These are phyloP conservation scores for Leptodontidium sp. DNA, from an alignment of 2,329 filamentous ascomycete species.

Conservation along the genomic window DNA sequence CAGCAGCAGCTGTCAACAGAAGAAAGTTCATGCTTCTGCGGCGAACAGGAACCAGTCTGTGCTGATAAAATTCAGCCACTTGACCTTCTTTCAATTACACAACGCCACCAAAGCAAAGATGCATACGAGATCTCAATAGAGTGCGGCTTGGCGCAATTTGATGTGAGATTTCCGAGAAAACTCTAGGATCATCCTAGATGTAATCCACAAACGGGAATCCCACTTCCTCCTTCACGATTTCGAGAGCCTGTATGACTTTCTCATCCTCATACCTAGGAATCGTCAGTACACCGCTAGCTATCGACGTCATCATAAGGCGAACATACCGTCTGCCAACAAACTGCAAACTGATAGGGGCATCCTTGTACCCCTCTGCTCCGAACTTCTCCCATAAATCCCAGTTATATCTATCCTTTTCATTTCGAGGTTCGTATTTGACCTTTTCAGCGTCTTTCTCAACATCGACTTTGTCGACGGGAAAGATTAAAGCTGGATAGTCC, in stretches of 20 bases:
- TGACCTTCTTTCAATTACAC: conserved; percentile 9
- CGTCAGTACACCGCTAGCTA: conserved; percentile 27
- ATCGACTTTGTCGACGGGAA: conserved; percentile 59
- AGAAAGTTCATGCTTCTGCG: background rate
- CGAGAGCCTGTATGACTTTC: conserved; percentile 48
- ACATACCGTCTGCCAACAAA: conserved; percentile 47
- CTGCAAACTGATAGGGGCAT: conserved; percentile 53
- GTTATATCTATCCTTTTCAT: conserved; percentile 46
- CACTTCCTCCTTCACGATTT: conserved; percentile 47
- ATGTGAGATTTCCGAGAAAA: conserved; percentile 11
- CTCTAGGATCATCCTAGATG: conserved; percentile 29
- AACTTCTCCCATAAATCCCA: conserved; percentile 48
- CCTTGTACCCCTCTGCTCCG: conserved; percentile 49
- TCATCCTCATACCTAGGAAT: conserved; percentile 49
- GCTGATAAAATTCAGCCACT: conserved; percentile 18
- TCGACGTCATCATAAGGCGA: background rate
- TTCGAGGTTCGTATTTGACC: conserved; percentile 45
- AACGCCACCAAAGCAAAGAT: background rate
- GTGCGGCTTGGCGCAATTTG: conserved; percentile 2
- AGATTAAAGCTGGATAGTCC: conserved; percentile 69
- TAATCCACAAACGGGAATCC: conserved; percentile 46
- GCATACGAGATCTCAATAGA: background rate
- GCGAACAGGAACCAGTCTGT: background rate
- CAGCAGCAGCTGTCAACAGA: conserved; percentile 1
- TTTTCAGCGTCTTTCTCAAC: conserved; percentile 40